Evolutionary conservation across 371 early-diverging fungal species (phyloP), one percentile per base, ranked within the genome.

Genomic region (Nosema granulosis): DNA sequence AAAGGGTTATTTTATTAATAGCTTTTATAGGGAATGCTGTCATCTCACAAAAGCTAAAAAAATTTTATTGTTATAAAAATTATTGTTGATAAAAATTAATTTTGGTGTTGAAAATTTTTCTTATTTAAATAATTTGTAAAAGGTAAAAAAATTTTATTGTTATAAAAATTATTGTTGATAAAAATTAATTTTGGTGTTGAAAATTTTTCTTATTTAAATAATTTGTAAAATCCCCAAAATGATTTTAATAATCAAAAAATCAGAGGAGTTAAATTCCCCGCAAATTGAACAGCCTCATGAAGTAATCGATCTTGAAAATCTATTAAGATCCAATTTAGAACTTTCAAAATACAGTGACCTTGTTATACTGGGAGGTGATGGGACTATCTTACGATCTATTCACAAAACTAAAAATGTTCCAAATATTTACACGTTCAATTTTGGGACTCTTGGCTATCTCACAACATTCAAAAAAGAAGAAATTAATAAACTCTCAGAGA

Each of bases 321-420:
- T 59, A 59, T 11, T 31, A 31, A 12, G 12, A 4, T 13, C 4
- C 26, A 4, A 11, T 26, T 3, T 31, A 13, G 31, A 29, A 13
- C 2, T 59, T 13, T 28, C 26, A 31, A 22, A 37, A 3, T 74
- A 75, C 35, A 52, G 28, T 20, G 70, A 35, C 18, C 57, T 79
- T n/a, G 31, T 82, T 20, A 59, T 75, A 6, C 31, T 79, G 11
- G 77, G 76, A 26, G 82, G 82, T 18, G 82, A 82, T 71, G 82
- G 82, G n/a, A 75, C 77, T 50, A 65, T 82, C 3, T 70, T 82
- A 4, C 72, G 79, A 34, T 9, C 49, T 22, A 28, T 56, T 13
- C 32, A 62, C 16, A 22, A 12, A 31, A 51, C 74, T 32, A 50
- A 37, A 28, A n/a, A 20, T 59, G 58, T 72, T 16, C 82, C 80